Percentiles rank a stretch among this genome's conserved stretches.
phyloP scores from a whole-genome alignment of 768 basidiomycete genomes.

The Holtermanniella nyarrowii region DNA sequence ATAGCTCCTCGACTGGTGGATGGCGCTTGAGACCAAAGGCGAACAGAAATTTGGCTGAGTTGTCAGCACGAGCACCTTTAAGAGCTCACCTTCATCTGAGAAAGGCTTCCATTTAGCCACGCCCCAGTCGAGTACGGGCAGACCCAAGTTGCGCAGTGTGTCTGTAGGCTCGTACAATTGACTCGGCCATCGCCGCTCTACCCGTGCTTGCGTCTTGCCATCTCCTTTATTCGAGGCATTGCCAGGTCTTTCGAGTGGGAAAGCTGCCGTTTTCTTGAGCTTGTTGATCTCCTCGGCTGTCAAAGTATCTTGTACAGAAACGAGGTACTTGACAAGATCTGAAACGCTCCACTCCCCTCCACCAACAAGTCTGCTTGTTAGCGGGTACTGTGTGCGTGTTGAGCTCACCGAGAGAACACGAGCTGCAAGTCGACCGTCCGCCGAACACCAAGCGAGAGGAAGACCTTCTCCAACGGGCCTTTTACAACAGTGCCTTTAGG shows the following conservation, averaged over 20 bases:
- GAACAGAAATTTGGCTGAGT: constrained; percentile 66
- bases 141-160: constrained; percentile 56
- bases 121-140: constrained; percentile 86
- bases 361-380: constrained; percentile 25
- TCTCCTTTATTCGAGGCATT: constrained; percentile 21
- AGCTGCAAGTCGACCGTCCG: constrained; percentile 87
- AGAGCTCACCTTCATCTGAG: constrained; percentile 71
- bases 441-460: constrained; percentile 64
- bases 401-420: constrained; percentile 73
- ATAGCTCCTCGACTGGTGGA: constrained; percentile 57
- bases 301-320: constrained; percentile 61
- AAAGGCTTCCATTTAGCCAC: constrained; percentile 64
- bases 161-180: constrained; percentile 79
- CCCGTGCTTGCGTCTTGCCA: constrained; percentile 20
- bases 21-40: constrained; percentile 48
- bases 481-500: constrained; percentile 57
- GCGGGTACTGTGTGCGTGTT: constrained; percentile 2
- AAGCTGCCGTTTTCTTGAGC: constrained; percentile 59
- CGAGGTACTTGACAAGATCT: constrained; percentile 77
- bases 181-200: constrained; percentile 54
- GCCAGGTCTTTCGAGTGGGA: constrained; percentile 44
- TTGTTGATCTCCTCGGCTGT: constrained; percentile 51
- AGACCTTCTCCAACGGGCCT: constrained; percentile 56
- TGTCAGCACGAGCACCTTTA: background rate
- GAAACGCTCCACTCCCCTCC: constrained; percentile 62